Conservation (phyloP, 305 asterid species). For the Fraxinus floribunda region DNA sequence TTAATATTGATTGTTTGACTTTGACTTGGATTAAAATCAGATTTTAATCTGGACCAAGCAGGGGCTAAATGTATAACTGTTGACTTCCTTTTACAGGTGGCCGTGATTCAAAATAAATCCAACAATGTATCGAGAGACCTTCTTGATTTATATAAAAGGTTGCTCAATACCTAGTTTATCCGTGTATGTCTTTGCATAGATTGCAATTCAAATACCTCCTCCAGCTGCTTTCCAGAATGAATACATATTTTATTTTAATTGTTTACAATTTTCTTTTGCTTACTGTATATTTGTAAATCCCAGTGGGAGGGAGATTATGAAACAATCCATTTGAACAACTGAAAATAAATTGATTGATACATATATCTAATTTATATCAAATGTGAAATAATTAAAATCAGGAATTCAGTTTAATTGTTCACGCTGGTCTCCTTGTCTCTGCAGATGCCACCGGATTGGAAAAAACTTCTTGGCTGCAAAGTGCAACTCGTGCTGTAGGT, state of each 20-base stretch:
- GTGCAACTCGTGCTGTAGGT: constrained; percentile 65
- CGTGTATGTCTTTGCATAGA: constrained; percentile 4
- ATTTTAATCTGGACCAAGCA: too few relatives aligned
- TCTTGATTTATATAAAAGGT: constrained; percentile 77
- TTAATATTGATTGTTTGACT: too few relatives aligned
- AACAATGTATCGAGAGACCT: constrained; percentile 54
- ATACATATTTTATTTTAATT: neutral
- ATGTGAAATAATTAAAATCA: constrained; percentile 8
- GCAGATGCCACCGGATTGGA: constrained; percentile 67
- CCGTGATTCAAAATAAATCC: constrained; percentile 37
- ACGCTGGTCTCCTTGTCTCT: constrained; percentile 20
- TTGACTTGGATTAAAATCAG: too few relatives aligned
- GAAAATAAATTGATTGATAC: constrained; percentile 1
- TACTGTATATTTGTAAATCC: neutral
- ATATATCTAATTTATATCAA: neutral
- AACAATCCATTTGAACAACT: neutral
- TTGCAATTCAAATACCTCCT: constrained; percentile 10
- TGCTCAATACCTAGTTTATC: constrained; percentile 14
- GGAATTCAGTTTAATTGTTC: neutral
- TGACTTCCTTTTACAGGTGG: constrained; percentile 35
- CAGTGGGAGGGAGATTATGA: neutral
- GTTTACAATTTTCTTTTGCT: neutral
- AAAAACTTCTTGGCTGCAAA: constrained; percentile 49
- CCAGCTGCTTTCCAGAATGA: neutral
- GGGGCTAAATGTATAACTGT: neutral